These are phyloP conservation scores for Starmera dryadoides DNA, from an alignment of 805 yeast genomes.

Conservation along the genomic window DNA sequence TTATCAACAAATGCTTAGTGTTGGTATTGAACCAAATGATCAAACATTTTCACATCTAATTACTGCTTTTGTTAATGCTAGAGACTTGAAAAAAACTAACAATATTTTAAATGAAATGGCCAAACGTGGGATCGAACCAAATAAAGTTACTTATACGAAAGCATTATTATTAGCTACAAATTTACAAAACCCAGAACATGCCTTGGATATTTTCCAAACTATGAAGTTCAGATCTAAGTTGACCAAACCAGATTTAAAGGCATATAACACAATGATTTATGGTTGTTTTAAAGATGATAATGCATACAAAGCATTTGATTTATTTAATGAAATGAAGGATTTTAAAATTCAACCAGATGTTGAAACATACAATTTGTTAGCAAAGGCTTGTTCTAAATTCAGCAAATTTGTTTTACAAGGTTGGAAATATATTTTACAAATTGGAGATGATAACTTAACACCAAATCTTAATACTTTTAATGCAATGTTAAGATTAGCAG, in stretches of 20 bases:
- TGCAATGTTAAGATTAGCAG: constrained; percentile 69
- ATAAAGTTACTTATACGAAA: constrained; percentile 42
- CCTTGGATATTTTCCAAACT: constrained; percentile 69
- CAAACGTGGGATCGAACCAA: constrained; percentile 28
- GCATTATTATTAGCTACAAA: constrained; percentile 56
- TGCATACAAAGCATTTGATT: constrained; percentile 67
- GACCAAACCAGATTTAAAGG: constrained; percentile 58
- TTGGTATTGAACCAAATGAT: constrained; percentile 22
- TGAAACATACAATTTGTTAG: constrained; percentile 46
- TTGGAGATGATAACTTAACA: constrained; percentile 37
- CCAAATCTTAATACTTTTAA: constrained; percentile 44
- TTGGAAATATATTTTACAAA: constrained; percentile 72
- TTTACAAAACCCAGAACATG: constrained; percentile 45
- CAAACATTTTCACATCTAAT: constrained; percentile 35
- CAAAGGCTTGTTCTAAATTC: constrained; percentile 60
- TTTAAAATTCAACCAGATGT: constrained; percentile 29
- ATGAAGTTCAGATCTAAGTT: constrained; percentile 71
- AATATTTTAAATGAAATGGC: constrained; percentile 17
- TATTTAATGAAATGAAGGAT: constrained; percentile 61
- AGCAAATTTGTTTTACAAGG: constrained; percentile 45
- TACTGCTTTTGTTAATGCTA: constrained; percentile 32
- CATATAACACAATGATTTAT: constrained; percentile 68
- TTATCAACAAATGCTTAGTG: constrained; percentile 17
- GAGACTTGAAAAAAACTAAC: constrained; percentile 16
- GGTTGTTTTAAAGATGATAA: constrained; percentile 56